A percentile compares a stretch with the other conserved stretches of the same genome.
Evolutionary conservation across 2,329 filamentous ascomycete species (phyloP).

Genomic region (Achaetomium macrosporum): DNA sequence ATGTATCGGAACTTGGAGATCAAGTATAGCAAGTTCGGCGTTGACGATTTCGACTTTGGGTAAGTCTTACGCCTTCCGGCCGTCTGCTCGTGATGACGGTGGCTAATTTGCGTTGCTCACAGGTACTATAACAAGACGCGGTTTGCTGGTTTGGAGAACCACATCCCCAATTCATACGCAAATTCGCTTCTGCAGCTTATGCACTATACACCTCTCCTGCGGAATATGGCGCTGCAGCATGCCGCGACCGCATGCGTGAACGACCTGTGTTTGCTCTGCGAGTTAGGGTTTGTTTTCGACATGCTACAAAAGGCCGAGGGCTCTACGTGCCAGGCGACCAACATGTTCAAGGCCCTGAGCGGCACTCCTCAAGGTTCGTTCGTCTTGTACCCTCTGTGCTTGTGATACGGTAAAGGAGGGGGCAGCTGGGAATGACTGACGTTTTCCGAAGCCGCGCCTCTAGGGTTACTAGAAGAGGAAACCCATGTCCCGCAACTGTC

Average conservation of each 20-base stretch:
- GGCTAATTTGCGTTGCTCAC: neutral
- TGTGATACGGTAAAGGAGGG: neutral
- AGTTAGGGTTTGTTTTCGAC: conserved; percentile 91
- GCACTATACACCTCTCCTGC: conserved; percentile 80
- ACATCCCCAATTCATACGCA: conserved; percentile 94
- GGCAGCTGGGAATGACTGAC: conserved; percentile 21
- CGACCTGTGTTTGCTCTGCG: conserved; percentile 83
- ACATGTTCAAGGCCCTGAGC: conserved; percentile 84
- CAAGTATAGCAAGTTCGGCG: conserved; percentile 97
- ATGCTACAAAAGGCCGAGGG: conserved; percentile 96
- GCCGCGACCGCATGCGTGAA: conserved; percentile 77
- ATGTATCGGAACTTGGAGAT: conserved; percentile 95
- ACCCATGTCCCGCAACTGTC: conserved; percentile 66
- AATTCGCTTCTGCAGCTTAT: conserved; percentile 88
- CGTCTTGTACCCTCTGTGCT: neutral
- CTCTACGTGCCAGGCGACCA: conserved; percentile 92
- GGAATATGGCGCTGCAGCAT: conserved; percentile 84
- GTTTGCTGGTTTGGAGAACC: conserved; percentile 89
- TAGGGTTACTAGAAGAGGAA: conserved; percentile 83
- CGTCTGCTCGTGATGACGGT: neutral
- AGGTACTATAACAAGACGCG: conserved; percentile 88
- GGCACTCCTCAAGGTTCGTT: conserved; percentile 65
- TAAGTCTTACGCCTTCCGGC: conserved; percentile 35
- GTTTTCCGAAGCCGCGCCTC: conserved; percentile 51
- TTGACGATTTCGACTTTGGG: conserved; percentile 99